Evolutionary conservation across 768 basidiomycete species (phyloP), one percentile per base, ranked within the genome.

Genomic region (Boletus tomentosulus): DNA sequence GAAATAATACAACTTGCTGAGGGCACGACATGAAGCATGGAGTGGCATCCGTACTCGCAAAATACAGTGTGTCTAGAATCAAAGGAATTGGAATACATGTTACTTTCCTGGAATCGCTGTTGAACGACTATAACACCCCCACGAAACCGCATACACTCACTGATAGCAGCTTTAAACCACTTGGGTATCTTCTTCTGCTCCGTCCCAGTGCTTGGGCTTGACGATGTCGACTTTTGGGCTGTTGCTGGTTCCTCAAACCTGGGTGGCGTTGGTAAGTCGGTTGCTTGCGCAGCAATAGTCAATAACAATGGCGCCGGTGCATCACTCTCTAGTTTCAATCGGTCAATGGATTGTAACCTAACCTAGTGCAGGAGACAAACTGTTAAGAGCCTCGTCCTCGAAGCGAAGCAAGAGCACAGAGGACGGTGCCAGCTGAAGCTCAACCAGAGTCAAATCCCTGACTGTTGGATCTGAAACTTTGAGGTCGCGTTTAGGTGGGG

Each of bases 401-500:
- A 94, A 95, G 51, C 83, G 78, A 54, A 95, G 72, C 42, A 89
- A 71, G 10, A 96, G 79, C 15, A 93, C 71, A 9, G 90, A 88
- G 2, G 89, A 86, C 1, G 92, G 92, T 1, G 92, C 83, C 24
- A 96, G 74, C 33, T 87, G 79, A 11, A 96, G 77, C 39, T 91
- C 81, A 2, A 76, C 70, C 2, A 96, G 76, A 11, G 78, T 78
- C 48, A 85, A 75, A 64, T 87, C 84, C 59, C 84, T 83, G 28
- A 90, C 83, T 54, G 75, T 71, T 9, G 82, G 81, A 61, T 94
- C 92, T 6, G 87, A 89, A 7, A 90, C 87, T 59, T 85, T 89
- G 61, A 91, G 76, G 51, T 96, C 93, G 27, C 86, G 83, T 62
- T 84, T 86, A 1, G 92, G 93, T 2, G 90, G 91, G 3, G 78